Evolutionary conservation across 345 rosid species (phyloP).

Genomic region (Sisymbrium irio): DNA sequence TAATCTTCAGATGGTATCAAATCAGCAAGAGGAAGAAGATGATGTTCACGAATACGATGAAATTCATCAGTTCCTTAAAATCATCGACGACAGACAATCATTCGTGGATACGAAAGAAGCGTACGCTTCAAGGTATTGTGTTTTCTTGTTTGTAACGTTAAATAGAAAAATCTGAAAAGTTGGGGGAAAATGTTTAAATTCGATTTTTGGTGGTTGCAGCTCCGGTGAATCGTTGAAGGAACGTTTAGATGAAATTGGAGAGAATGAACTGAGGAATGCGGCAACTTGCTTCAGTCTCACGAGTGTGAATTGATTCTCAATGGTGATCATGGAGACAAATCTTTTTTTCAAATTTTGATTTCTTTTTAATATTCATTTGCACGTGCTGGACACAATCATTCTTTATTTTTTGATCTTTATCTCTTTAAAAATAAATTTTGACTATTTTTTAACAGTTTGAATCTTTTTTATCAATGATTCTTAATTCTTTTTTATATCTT

Average conservation of each 20-base stretch:
- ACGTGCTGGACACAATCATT: no score
- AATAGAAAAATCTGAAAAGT: background rate
- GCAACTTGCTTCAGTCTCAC: conserved; percentile 63
- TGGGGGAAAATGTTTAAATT: background rate
- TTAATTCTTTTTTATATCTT: no score
- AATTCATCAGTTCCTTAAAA: conserved; percentile 70
- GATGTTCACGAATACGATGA: conserved; percentile 62
- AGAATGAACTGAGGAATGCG: conserved; percentile 77
- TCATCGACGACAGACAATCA: conserved; percentile 77
- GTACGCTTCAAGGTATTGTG: conserved; percentile 51
- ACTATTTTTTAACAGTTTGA: no score
- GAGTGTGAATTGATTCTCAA: no score
- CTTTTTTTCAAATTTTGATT: no score
- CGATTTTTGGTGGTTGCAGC: conserved; percentile 39
- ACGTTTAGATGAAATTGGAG: conserved; percentile 47
- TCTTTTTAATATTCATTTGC: no score
- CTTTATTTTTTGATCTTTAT: no score
- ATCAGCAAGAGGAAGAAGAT: conserved; percentile 35
- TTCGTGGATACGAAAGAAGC: conserved; percentile 63
- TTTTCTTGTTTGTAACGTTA: background rate
- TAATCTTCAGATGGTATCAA: conserved; percentile 38
- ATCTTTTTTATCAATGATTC: no score
- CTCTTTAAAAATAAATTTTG: no score
- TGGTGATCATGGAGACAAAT: no score
- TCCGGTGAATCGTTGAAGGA: conserved; percentile 65